Base-by-base conservation (phyloP, 2,329 filamentous ascomycete species). In the Apiospora malaysiana region DNA sequence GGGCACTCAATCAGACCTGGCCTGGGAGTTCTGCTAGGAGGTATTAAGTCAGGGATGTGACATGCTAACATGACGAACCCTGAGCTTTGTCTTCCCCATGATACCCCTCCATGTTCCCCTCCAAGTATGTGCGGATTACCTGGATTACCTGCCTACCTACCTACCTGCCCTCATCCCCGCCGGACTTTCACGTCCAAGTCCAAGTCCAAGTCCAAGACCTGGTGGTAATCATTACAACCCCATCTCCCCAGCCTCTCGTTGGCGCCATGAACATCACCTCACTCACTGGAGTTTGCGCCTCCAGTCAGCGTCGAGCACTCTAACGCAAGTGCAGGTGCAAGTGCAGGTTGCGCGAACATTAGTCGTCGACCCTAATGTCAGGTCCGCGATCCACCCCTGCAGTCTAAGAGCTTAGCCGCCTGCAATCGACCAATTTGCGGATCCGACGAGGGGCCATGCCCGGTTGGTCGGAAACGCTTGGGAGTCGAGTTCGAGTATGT, bases 341-440 rank as follows among this genome's bases (percentile, higher is more conserved):
- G 51, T 32, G 51, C 51, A 59, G 51, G 51, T 59, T 59, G 51
- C 27, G 51, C 51, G 16, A 37, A 37, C 51, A 18, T 59, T 59
- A 59, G 51, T 37, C 25, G 51, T 37, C 25, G 25, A 59, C 51
- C 51, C 51, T 59, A 59, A 59, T 59, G 56, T n/a, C 56, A 63
- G 56, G 56, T 63, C 56, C 56, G 32, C 56, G 56, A 63, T 63
- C 27, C 56, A 63, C 18, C 18, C 56, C 21, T 63, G 56, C 56
- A 63, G 56, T 18, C 37, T 40, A 40, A 32, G 18, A 40, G 21
- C 32, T 40, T 63, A 63, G 56, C 56, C 32, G 56, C 56, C 56
- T 63, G 56, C 40, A 40, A 63, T 40, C 32, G 56, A n/a, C 56
- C 12, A n/a, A 23, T 40, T 63, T 63, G 56, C 56, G 32, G 56